phyloP scores from a whole-genome alignment of 129 eudicot species.

The Chrysanthemum lavandulifolium region DNA sequence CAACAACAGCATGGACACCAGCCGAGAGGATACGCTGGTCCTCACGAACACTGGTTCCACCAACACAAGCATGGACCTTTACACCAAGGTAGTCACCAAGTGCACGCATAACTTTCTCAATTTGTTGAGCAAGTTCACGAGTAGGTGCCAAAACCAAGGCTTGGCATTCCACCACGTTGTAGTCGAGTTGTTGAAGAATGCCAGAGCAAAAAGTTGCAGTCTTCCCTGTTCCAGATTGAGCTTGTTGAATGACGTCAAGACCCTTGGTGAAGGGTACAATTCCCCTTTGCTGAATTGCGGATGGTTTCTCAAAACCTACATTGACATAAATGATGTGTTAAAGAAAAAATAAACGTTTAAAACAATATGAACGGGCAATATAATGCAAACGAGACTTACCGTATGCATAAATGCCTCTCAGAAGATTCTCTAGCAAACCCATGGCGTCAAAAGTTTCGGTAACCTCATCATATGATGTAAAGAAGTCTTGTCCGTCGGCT shows the following conservation, averaged over 20 bases:
- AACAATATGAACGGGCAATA: no score
- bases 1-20: constrained; percentile 39
- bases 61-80: constrained; percentile 34
- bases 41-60: constrained; percentile 36
- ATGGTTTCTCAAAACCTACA: constrained; percentile 39
- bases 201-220: constrained; percentile 33
- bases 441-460: constrained; percentile 56
- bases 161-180: constrained; percentile 21
- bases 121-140: constrained; percentile 29
- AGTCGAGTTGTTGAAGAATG: constrained; percentile 33
- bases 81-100: constrained; percentile 34
- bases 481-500: constrained; percentile 53
- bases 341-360: no score
- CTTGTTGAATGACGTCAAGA: constrained; percentile 30
- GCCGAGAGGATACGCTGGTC: constrained; percentile 33
- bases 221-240: constrained; percentile 32
- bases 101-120: constrained; percentile 27
- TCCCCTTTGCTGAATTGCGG: constrained; percentile 31
- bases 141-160: constrained; percentile 31
- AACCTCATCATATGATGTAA: constrained; percentile 61
- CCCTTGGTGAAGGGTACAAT: constrained; percentile 32
- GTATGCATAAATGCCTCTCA: constrained; percentile 66
- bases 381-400: constrained; percentile 18
- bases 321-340: not conserved
- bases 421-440: constrained; percentile 56